A percentile compares a stretch with the other conserved stretches of the same genome.
Evolutionary conservation across 495 filamentous ascomycete species (phyloP).

Genomic region (Penicillium coffeae): DNA sequence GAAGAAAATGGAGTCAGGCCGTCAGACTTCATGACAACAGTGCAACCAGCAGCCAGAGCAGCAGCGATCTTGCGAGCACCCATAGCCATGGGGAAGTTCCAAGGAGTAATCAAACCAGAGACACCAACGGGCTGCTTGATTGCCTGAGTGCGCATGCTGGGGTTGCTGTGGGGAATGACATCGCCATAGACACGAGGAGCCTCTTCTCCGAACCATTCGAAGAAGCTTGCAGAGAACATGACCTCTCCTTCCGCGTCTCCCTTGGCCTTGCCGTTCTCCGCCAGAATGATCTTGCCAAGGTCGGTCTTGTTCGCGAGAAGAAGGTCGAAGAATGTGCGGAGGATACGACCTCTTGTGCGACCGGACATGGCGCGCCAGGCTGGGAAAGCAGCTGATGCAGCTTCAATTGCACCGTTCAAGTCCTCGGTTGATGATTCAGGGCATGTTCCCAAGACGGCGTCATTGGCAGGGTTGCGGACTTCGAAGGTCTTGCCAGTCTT

Average conservation of each 20-base stretch:
- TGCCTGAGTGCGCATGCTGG: conserved; percentile 72
- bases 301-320: conserved; percentile 86
- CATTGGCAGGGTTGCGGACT: conserved; percentile 75
- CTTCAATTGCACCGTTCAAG: conserved; percentile 71
- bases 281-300: conserved; percentile 82
- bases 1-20: conserved; percentile 83
- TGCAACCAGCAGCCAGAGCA: conserved; percentile 79
- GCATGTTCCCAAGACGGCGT: conserved; percentile 71
- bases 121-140: conserved; percentile 88
- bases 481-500: conserved; percentile 77
- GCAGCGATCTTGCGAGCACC: conserved; percentile 84
- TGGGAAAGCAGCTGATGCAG: conserved; percentile 70
- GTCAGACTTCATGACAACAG: conserved; percentile 79
- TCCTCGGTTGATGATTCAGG: conserved; percentile 77
- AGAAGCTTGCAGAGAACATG: conserved; percentile 66
- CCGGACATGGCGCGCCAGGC: conserved; percentile 70
- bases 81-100: conserved; percentile 96
- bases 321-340: conserved; percentile 86
- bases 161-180: conserved; percentile 66
- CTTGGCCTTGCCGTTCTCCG: conserved; percentile 73
- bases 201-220: conserved; percentile 78
- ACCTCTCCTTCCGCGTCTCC: conserved; percentile 70
- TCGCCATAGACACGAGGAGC: conserved; percentile 67
- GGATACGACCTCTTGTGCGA: conserved; percentile 74
- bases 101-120: conserved; percentile 91